A percentile compares a stretch with the other conserved stretches of the same genome.
phyloP scores from a whole-genome alignment of 108 stramenopile genomes.

The Cyclotella cryptica region DNA sequence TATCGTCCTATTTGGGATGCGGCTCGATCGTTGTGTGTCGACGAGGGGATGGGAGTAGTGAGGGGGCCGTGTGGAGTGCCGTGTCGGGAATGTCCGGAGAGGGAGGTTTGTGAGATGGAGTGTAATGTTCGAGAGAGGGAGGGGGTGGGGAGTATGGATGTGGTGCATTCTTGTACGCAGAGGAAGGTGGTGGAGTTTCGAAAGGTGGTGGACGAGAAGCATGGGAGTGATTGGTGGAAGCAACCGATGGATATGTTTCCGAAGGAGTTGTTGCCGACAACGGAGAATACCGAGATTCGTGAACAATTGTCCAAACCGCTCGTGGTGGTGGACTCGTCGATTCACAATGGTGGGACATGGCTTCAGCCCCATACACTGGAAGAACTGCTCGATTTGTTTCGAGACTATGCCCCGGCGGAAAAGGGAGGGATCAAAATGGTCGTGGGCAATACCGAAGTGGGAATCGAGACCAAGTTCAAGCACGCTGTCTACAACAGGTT shows the following conservation, averaged over 20 bases:
- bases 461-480: slow-evolving; percentile 90
- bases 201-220: slow-evolving; percentile 37
- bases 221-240: slow-evolving; percentile 60
- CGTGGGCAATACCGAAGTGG: slow-evolving; percentile 96
- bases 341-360: slow-evolving; percentile 87
- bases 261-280: slow-evolving; percentile 52
- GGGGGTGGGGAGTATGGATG: slow-evolving; percentile 14
- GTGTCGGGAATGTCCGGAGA: slow-evolving; percentile 82
- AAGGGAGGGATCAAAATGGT: slow-evolving; percentile 84
- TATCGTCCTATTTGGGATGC: slow-evolving; percentile 98
- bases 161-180: slow-evolving; percentile 53
- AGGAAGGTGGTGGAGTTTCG: slow-evolving; percentile 62
- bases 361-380: slow-evolving; percentile 82
- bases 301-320: slow-evolving; percentile 62
- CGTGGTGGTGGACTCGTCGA: slow-evolving; percentile 72
- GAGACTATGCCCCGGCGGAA: slow-evolving; percentile 50
- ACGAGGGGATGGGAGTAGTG: slow-evolving; percentile 53
- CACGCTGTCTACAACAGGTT: slow-evolving; percentile 72
- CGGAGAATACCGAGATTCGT: neutral
- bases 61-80: slow-evolving; percentile 77
- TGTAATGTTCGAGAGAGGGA: slow-evolving; percentile 68
- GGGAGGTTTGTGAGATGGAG: slow-evolving; percentile 73
- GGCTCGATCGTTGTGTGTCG: slow-evolving; percentile 75
- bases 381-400: slow-evolving; percentile 77
- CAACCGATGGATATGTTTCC: slow-evolving; percentile 82